phyloP scores from a whole-genome alignment of 192 early-diverging fungal genomes.

The Coemansia guatemalensis region DNA sequence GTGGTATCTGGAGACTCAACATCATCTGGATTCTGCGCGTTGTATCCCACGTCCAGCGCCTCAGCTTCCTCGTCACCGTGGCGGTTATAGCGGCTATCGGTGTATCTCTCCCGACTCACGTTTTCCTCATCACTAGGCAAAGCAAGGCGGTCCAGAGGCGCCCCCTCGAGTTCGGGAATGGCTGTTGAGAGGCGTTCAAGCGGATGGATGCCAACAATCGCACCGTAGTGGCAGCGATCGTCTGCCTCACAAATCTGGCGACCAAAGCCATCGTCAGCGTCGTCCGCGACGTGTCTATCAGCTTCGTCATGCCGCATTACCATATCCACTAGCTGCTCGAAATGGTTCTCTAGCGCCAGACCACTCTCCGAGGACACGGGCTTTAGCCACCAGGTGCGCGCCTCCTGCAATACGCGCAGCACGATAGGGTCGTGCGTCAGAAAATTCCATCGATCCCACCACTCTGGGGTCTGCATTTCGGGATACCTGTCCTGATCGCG shows the following conservation, averaged over 20 bases:
- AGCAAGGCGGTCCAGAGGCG: conserved; percentile 19
- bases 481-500: conserved; percentile 44
- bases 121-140: conserved; percentile 17
- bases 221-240: conserved; percentile 23
- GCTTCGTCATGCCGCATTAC: conserved; percentile 19
- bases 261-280: neutral
- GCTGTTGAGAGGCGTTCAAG: conserved; percentile 12
- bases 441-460: conserved; percentile 52
- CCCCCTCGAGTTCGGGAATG: conserved; percentile 25
- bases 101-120: neutral
- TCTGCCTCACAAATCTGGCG: conserved; percentile 12
- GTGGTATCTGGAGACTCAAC: neutral
- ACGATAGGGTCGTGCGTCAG: conserved; percentile 41
- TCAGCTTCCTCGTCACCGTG: neutral
- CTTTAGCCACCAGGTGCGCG: conserved; percentile 40
- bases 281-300: conserved; percentile 1
- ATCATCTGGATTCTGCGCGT: neutral
- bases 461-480: conserved; percentile 35
- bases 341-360: conserved; percentile 19
- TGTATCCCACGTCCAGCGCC: neutral
- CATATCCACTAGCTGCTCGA: conserved; percentile 32
- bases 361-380: conserved; percentile 9
- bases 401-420: conserved; percentile 45
- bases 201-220: conserved; percentile 37
- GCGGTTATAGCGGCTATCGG: neutral